These are phyloP conservation scores for Phallus indusiatus DNA, from an alignment of 768 basidiomycete genomes.

Conservation along the genomic window DNA sequence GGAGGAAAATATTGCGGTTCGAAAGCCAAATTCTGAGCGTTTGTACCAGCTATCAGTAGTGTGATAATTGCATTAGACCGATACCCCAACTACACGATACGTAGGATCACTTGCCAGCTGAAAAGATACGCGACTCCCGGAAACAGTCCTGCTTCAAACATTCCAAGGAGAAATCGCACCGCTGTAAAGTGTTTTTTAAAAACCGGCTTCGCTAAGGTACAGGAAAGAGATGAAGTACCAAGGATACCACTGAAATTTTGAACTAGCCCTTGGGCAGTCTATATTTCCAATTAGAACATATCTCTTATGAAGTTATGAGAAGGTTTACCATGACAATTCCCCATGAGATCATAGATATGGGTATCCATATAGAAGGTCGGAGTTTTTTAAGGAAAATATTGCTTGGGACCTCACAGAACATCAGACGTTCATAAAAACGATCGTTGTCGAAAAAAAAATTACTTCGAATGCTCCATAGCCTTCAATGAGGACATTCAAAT, in stretches of 20 bases:
- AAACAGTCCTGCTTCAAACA: slow-evolving; percentile 30
- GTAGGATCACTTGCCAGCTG: neutral
- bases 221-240: slow-evolving; percentile 27
- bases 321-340: slow-evolving; percentile 29
- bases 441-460: neutral
- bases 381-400: slow-evolving; percentile 51
- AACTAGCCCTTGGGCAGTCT: slow-evolving; percentile 61
- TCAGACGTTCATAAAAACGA: neutral
- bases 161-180: slow-evolving; percentile 35
- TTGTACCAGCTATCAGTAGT: slow-evolving; percentile 60
- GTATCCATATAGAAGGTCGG: slow-evolving; percentile 58
- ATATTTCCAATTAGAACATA: neutral
- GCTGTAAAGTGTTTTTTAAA: neutral
- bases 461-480: slow-evolving; percentile 55
- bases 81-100: neutral
- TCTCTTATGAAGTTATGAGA: neutral
- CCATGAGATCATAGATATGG: slow-evolving; percentile 34
- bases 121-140: slow-evolving; percentile 9
- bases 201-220: neutral
- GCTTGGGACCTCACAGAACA: slow-evolving; percentile 40
- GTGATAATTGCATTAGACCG: neutral
- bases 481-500: neutral
- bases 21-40: slow-evolving; percentile 61
- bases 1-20: slow-evolving; percentile 69
- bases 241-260: slow-evolving; percentile 51